These are phyloP conservation scores for Citrullus amarus DNA, from an alignment of 306 rosid genomes.

Conservation along the genomic window DNA sequence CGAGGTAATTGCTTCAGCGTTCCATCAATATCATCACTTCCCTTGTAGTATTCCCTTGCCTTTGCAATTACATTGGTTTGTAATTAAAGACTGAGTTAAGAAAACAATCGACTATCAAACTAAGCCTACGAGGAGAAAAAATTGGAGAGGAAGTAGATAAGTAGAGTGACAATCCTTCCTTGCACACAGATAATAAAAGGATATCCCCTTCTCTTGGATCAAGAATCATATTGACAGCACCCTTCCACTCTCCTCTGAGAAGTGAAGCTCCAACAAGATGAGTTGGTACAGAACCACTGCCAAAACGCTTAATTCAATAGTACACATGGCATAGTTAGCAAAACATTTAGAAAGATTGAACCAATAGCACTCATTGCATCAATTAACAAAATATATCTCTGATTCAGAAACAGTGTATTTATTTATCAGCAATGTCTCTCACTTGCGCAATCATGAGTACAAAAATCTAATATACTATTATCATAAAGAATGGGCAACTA, in stretches of 20 bases:
- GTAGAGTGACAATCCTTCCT: neutral
- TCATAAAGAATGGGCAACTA: no score
- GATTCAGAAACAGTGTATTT: neutral
- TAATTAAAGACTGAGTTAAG: slow-evolving; percentile 37
- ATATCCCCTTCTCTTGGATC: slow-evolving; percentile 99
- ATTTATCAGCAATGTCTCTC: neutral
- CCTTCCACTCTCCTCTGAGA: slow-evolving; percentile 82
- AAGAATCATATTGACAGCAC: slow-evolving; percentile 70
- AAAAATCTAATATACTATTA: no score
- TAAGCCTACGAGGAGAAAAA: slow-evolving; percentile 14
- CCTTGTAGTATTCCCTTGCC: slow-evolving; percentile 78
- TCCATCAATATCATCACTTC: slow-evolving; percentile 64
- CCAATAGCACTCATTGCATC: slow-evolving; percentile 14
- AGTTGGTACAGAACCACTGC: slow-evolving; percentile 94
- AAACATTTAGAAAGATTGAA: slow-evolving; percentile 53
- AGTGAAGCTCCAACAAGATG: slow-evolving; percentile 68
- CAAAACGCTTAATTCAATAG: slow-evolving; percentile 60
- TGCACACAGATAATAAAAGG: slow-evolving; percentile 40
- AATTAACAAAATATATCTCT: neutral
- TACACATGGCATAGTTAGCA: slow-evolving; percentile 12
- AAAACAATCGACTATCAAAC: slow-evolving; percentile 18
- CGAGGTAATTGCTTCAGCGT: slow-evolving; percentile 85
- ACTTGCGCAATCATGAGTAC: neutral
- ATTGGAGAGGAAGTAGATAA: slow-evolving; percentile 4
- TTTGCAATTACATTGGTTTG: slow-evolving; percentile 45